These are phyloP conservation scores for Penstemon davidsonii DNA, from an alignment of 257 asterid genomes.

Conservation along the genomic window DNA sequence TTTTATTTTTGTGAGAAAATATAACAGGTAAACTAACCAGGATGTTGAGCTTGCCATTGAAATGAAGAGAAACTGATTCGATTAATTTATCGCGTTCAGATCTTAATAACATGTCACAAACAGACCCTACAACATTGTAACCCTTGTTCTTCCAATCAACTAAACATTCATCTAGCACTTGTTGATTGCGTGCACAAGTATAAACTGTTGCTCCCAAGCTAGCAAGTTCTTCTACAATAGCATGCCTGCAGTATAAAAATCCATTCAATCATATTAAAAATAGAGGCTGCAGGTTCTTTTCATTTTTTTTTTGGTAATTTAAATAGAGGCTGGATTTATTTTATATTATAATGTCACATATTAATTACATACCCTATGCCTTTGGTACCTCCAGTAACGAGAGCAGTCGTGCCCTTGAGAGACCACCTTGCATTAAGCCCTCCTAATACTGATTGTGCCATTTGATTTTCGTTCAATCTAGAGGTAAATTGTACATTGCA, in stretches of 20 bases:
- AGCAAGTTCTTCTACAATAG: slow-evolving; percentile 60
- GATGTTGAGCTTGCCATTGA: slow-evolving; percentile 53
- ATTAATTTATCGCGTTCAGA: slow-evolving; percentile 42
- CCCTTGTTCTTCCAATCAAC: slow-evolving; percentile 54
- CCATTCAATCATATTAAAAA: background rate
- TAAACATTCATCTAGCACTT: slow-evolving; percentile 34
- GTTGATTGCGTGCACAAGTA: slow-evolving; percentile 50
- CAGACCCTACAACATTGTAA: slow-evolving; percentile 48
- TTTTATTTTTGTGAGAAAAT: too few relatives aligned
- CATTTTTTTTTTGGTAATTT: too few relatives aligned
- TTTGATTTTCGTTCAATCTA: background rate
- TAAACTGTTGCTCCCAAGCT: slow-evolving; percentile 55
- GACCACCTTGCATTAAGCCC: slow-evolving; percentile 25
- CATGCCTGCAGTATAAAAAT: slow-evolving; percentile 29
- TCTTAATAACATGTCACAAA: slow-evolving; percentile 48
- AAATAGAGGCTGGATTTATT: too few relatives aligned
- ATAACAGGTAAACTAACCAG: slow-evolving; percentile 38
- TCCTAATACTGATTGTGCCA: background rate
- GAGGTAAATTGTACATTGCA: background rate
- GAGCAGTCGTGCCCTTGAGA: slow-evolving; percentile 38
- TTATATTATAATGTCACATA: too few relatives aligned
- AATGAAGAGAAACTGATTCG: slow-evolving; percentile 43
- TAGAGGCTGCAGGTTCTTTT: too few relatives aligned
- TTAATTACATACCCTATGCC: slow-evolving; percentile 40
- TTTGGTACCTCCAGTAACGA: slow-evolving; percentile 47